Percentiles rank a stretch among this genome's conserved stretches.
Evolutionary conservation across 768 basidiomycete genomes (phyloP).

Genomic region (Rhizopogon vesiculosus): DNA sequence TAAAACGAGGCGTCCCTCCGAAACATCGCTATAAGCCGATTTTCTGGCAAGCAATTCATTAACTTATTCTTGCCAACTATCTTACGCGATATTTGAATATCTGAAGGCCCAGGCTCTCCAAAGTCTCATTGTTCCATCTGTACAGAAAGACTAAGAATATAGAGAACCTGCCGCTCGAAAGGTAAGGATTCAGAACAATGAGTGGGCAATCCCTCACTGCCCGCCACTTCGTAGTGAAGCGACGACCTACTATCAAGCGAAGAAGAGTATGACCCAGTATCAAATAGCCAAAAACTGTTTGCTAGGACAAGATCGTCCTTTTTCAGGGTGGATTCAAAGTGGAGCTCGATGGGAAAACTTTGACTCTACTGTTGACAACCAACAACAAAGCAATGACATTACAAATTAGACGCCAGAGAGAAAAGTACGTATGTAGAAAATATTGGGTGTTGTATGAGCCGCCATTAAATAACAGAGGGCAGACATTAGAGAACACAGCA

Average conservation of each 20-base stretch:
- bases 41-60: slow-evolving; percentile 43
- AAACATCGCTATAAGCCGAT: slow-evolving; percentile 63
- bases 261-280: slow-evolving; percentile 39
- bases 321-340: slow-evolving; percentile 60
- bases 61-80: neutral
- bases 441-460: neutral
- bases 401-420: neutral
- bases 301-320: slow-evolving; percentile 38
- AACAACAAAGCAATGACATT: slow-evolving; percentile 2
- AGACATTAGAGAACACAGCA: neutral
- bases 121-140: slow-evolving; percentile 48
- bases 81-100: neutral
- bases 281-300: slow-evolving; percentile 48
- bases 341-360: slow-evolving; percentile 54
- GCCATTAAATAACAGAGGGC: neutral
- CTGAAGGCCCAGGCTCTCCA: slow-evolving; percentile 47
- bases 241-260: slow-evolving; percentile 42
- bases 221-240: slow-evolving; percentile 10
- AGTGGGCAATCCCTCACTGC: neutral
- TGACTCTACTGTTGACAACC: slow-evolving; percentile 10
- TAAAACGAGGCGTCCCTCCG: slow-evolving; percentile 71
- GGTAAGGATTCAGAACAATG: slow-evolving; percentile 4
- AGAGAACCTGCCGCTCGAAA: slow-evolving; percentile 7
- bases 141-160: slow-evolving; percentile 26
- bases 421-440: neutral